These are phyloP conservation scores for Cenococcum geophilum DNA, from an alignment of 495 filamentous ascomycete species.

Conservation along the genomic window DNA sequence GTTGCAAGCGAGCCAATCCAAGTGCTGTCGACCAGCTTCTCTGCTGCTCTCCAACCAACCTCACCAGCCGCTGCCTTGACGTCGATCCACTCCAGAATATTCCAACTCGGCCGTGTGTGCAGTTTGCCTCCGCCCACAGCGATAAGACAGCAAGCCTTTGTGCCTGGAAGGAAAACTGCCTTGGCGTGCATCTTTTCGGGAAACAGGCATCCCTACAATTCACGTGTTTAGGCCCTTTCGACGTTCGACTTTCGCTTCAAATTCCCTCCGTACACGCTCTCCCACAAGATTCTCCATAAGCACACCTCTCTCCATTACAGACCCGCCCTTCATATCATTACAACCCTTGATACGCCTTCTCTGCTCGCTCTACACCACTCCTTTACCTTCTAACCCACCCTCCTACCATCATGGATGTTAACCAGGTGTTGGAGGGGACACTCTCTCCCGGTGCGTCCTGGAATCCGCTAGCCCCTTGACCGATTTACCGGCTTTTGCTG, in stretches of 20 bases:
- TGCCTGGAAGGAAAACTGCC: neutral
- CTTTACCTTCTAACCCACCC: slow-evolving; percentile 6
- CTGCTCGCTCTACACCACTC: neutral
- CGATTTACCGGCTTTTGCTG: slow-evolving; percentile 23
- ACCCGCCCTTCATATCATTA: slow-evolving; percentile 4
- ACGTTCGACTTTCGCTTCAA: slow-evolving; percentile 29
- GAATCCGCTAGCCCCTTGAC: slow-evolving; percentile 32
- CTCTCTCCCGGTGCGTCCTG: slow-evolving; percentile 70
- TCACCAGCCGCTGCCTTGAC: slow-evolving; percentile 1
- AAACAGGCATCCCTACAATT: slow-evolving; percentile 7
- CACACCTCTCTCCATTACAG: neutral
- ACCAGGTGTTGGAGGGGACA: slow-evolving; percentile 84
- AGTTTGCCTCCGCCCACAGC: neutral
- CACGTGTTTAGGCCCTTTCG: slow-evolving; percentile 29
- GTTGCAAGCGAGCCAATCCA: slow-evolving; percentile 6
- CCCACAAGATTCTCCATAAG: slow-evolving; percentile 17
- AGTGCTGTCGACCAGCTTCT: neutral
- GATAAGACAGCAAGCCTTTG: neutral
- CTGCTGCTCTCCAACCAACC: neutral
- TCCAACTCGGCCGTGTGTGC: neutral
- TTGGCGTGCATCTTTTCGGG: neutral
- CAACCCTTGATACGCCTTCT: slow-evolving; percentile 2
- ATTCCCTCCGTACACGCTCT: slow-evolving; percentile 21
- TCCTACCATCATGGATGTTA: slow-evolving; percentile 60
- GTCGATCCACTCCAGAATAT: slow-evolving; percentile 1